Evolutionary conservation across 2,329 filamentous ascomycete genomes (phyloP), one percentile per base, ranked within the genome.

Genomic region (Pseudogymnoascus sp.): DNA sequence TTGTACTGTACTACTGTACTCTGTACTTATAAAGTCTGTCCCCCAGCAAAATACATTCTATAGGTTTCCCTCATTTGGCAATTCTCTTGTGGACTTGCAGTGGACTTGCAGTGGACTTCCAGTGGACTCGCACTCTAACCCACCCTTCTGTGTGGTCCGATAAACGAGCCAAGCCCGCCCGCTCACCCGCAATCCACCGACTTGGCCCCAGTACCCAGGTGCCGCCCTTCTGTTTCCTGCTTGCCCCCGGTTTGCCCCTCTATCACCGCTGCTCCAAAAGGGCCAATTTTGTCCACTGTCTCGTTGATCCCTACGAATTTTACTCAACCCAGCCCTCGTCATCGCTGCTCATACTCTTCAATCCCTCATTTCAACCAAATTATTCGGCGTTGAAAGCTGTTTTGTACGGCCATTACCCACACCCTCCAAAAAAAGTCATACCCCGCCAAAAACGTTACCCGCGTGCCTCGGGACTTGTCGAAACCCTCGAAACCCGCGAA

Each of bases 111-210:
- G 38, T 41, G n/a, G 38, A 41, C 38, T 41, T 5, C 8, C 25
- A 17, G 41, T 44, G 38, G 38, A 21, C 38, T 21, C 2, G 12
- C 8, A 12, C 12, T 10, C 33, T 35, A 35, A 4, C 4, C 9
- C 12, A 38, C 35, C 13, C 4, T n/a, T 5, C n/a, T 55, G 27
- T 55, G 44, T 55, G 44, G 44, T 55, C 44, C 27, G 27, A 55
- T 55, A 55, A 17, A 55, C 44, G 48, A 55, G 48, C 29, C 48
- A 55, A 55, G 48, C 4, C 48, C 48, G 48, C 48, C 48, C 48
- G 48, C 29, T 55, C 48, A 55, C 48, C 48, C 48, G 48, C 48
- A 55, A 55, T 55, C 48, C 48, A 55, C 48, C 48, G 48, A 55
- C 48, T 55, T 55, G 48, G 29, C 48, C 21, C 21, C 21, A 21